Evolutionary conservation across 495 filamentous ascomycete genomes (phyloP), one percentile per base, ranked within the genome.

Genomic region (Penicillium samsonianum): DNA sequence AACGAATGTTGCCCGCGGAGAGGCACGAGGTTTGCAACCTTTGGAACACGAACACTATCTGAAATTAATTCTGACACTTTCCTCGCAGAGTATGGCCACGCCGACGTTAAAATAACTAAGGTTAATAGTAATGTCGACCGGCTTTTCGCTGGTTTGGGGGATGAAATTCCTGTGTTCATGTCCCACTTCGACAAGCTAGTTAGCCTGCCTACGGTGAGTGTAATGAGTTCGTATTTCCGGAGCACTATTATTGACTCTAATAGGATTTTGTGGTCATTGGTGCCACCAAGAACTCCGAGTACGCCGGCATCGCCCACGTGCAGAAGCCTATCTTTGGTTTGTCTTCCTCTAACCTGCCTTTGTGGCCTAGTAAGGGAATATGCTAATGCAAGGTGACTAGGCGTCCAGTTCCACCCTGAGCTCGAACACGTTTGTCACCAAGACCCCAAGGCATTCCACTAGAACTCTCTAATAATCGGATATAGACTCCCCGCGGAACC

Each of bases 121-220:
- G 33, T 67, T n/a, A 50, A 50, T 33, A 40, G 53, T 20, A 45
- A 65, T 41, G 65, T 65, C 41, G 65, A 67, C 59, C 41, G 43
- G 4, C 60, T 67, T 19, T 67, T 67, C 28, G 65, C 37, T 22
- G 68, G 68, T 25, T 14, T 71, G 14, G 68, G 43, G 5, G 66
- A 67, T 45, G 54, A 25, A 8, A 61, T 69, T 23, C 26, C 64
- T 17, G 64, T 65, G n/a, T 69, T 53, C 30, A 69, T 69, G 66
- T 69, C 66, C 19, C 66, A 69, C 59, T 53, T 25, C 14, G 66
- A 69, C 50, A 69, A 69, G 64, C 66, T 69, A 10, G 19, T 50
- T n/a, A 67, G n/a, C 53, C 47, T 69, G 52, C 66, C 66, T 42
- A 31, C 46, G 2, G 64, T 66, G 38, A 55, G 63, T 54, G 4